Base-by-base conservation (phyloP, 78 protist genomes). In the Dictyostelium capitatum region DNA sequence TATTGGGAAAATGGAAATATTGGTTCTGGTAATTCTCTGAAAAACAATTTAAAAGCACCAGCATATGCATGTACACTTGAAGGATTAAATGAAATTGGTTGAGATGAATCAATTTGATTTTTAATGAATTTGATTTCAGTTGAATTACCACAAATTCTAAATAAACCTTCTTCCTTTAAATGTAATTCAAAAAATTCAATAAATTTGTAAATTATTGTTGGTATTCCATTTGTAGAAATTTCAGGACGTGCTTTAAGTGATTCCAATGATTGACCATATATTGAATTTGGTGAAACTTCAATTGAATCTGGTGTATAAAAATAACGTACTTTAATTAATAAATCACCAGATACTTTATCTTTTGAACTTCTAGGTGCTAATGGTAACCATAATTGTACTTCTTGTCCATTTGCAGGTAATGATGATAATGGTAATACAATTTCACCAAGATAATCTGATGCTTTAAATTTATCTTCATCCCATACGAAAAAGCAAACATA, bases 1-100 rank as follows among this genome's bases (percentile, higher is more conserved):
- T 85, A 85, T 85, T 85, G 80, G 10, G 23, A 83, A 85, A 85
- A 85, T 28, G 92, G 74, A 23, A 85, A 75, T 17, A 85, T 32
- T 32, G 92, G 92, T 62, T 85, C 92, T 4, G 92, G 92, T 75
- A 85, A 75, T 75, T 85, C 92, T 85, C 92, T 85, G 74, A 85
- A 85, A 51, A 50, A 85, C 11, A 75, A 73, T 75, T 85, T 85
- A 75, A 85, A 85, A 0, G 67, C 83, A 48, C 92, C 92, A 19
- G 92, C 74, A 56, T 46, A 47, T 1, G 59, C 41, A 62, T 85
- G 92, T 28, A 85, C 46, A 7, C 25, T 37, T 5, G 62, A 28
- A 0, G 80, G 80, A 48, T 43, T 51, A 64, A 51, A 83, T 25
- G 37, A 28, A 17, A 59, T 56, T 30, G 43, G 20, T 32, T 32